Evolutionary conservation across 306 rosid genomes (phyloP).

Genomic region (Prunus kanzakura): DNA sequence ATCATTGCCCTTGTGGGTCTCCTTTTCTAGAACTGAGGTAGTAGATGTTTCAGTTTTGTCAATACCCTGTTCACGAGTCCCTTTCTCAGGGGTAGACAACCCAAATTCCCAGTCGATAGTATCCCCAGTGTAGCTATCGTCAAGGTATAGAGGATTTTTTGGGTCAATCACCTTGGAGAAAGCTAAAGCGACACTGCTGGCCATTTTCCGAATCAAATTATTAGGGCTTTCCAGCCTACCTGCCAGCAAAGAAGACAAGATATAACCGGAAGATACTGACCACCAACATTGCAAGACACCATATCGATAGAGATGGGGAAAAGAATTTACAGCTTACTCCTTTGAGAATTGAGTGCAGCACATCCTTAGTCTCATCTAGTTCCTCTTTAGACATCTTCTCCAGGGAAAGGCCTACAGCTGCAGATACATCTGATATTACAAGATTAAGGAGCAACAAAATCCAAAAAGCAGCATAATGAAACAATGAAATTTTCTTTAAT

Average conservation of each 20-base stretch:
- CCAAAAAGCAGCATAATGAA: neutral
- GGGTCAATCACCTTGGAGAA: slow-evolving; percentile 94
- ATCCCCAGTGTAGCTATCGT: slow-evolving; percentile 68
- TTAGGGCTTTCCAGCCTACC: slow-evolving; percentile 96
- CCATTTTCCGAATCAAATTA: slow-evolving; percentile 78
- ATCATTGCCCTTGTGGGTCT: slow-evolving; percentile 28
- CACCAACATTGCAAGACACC: slow-evolving; percentile 20
- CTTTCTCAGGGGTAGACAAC: slow-evolving; percentile 46
- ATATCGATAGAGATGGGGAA: slow-evolving; percentile 15
- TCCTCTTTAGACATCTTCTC: slow-evolving; percentile 78
- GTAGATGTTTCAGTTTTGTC: slow-evolving; percentile 29
- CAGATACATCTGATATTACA: slow-evolving; percentile 72
- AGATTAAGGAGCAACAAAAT: slow-evolving; percentile 40
- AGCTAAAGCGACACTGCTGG: slow-evolving; percentile 71
- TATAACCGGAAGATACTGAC: slow-evolving; percentile 18
- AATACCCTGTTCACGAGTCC: slow-evolving; percentile 25
- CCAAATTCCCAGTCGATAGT: slow-evolving; percentile 82
- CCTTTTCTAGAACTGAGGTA: slow-evolving; percentile 32
- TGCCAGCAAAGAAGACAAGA: slow-evolving; percentile 45
- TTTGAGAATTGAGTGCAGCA: slow-evolving; percentile 77
- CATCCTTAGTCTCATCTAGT: slow-evolving; percentile 72
- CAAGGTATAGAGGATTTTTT: slow-evolving; percentile 85
- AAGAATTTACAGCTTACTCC: slow-evolving; percentile 84
- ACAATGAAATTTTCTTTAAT: neutral
- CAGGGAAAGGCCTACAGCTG: slow-evolving; percentile 76